These are phyloP conservation scores for Serendipita indica DNA, from an alignment of 768 basidiomycete species.

Conservation along the genomic window DNA sequence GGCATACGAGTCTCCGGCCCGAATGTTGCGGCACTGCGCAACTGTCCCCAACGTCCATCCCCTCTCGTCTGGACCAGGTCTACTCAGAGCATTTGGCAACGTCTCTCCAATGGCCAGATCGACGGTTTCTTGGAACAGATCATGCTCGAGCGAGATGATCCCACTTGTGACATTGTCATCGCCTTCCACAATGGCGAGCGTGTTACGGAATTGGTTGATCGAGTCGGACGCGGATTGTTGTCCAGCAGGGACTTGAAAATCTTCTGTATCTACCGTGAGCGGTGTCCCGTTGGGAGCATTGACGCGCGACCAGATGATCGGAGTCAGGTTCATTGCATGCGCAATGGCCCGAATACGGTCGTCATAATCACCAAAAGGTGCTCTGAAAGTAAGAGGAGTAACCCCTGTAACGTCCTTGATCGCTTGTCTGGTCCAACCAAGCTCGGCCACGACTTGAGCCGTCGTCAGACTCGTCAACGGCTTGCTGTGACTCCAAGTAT, in stretches of 20 bases:
- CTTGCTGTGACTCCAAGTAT: slow-evolving; percentile 27
- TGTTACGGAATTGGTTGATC: slow-evolving; percentile 18
- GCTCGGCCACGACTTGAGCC: slow-evolving; percentile 31
- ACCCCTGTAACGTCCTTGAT: slow-evolving; percentile 32
- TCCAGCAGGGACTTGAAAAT: slow-evolving; percentile 10
- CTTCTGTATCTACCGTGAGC: slow-evolving; percentile 1
- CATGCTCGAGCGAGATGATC: slow-evolving; percentile 32
- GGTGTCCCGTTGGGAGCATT: slow-evolving; percentile 22
- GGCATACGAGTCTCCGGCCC: background rate
- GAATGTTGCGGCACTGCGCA: background rate
- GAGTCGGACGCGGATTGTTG: background rate
- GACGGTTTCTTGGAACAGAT: slow-evolving; percentile 31
- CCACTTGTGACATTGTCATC: slow-evolving; percentile 25
- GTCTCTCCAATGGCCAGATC: slow-evolving; percentile 33
- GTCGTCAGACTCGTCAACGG: slow-evolving; percentile 21
- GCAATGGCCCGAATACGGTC: slow-evolving; percentile 30
- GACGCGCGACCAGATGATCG: slow-evolving; percentile 28
- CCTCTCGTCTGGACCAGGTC: slow-evolving; percentile 8
- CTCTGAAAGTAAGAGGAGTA: slow-evolving; percentile 25
- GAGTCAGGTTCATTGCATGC: slow-evolving; percentile 30
- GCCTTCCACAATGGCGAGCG: slow-evolving; percentile 21
- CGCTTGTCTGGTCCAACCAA: slow-evolving; percentile 31
- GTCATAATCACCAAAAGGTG: slow-evolving; percentile 21
- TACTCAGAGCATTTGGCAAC: slow-evolving; percentile 25
- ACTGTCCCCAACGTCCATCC: background rate